Conservation (phyloP, 306 rosid genomes). For the Abrus precatorius region DNA sequence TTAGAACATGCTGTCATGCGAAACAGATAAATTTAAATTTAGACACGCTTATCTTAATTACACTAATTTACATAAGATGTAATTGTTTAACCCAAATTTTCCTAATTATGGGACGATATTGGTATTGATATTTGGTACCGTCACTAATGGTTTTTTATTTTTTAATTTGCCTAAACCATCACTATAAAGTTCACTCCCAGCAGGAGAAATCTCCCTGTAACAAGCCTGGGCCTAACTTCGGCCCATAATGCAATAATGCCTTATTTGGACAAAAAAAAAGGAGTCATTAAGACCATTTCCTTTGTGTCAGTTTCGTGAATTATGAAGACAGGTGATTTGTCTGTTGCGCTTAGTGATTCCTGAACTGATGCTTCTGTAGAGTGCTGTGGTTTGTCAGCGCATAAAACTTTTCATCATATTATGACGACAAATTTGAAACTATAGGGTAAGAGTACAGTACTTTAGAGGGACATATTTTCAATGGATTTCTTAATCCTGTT, state of each 20-base stretch:
- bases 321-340: background rate
- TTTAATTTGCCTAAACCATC: too few species aligned
- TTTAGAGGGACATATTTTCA: background rate
- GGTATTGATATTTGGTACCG: too few species aligned
- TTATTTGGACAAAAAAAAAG: background rate
- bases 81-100: too few species aligned
- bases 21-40: too few species aligned
- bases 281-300: background rate
- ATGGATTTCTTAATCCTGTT: background rate
- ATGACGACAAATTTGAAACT: background rate
- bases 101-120: too few species aligned
- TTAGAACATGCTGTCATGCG: too few species aligned
- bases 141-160: too few species aligned
- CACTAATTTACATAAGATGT: too few species aligned
- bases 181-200: too few species aligned
- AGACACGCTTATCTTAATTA: too few species aligned
- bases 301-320: background rate
- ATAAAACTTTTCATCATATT: background rate
- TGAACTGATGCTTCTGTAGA: background rate
- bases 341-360: background rate
- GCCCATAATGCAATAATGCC: background rate
- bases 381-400: background rate
- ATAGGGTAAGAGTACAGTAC: background rate
- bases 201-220: too few species aligned
- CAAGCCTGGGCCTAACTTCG: background rate